Conservation (phyloP, 2,329 filamentous ascomycete genomes). For the Colletotrichum tamarilloi region DNA sequence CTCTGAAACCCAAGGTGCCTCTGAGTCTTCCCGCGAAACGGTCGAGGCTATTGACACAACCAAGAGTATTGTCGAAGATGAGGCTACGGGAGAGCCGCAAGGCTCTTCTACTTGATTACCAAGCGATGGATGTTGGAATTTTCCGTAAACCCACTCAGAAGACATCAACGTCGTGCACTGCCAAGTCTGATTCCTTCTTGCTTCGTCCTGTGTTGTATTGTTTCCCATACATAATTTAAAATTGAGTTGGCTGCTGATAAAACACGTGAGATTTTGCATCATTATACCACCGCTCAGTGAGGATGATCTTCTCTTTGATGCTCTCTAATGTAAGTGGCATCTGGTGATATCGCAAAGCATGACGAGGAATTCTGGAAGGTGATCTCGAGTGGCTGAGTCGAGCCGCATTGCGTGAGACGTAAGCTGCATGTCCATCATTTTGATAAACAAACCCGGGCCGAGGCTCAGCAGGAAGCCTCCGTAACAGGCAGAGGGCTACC, state of each 20-base stretch:
- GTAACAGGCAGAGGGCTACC: conserved; percentile 33
- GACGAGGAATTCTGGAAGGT: conserved; percentile 38
- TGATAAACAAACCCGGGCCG: background rate
- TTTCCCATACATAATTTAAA: conserved; percentile 29
- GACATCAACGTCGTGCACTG: background rate
- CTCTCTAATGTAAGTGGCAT: conserved; percentile 41
- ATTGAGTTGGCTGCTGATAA: no score
- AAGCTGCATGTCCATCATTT: background rate
- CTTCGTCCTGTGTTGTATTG: conserved; percentile 27
- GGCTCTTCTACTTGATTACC: background rate
- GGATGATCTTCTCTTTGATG: conserved; percentile 22
- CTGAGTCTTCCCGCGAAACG: background rate
- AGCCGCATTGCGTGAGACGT: background rate
- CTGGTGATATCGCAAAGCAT: conserved; percentile 42
- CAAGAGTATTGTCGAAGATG: background rate
- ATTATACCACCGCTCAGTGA: no score
- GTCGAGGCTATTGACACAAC: background rate
- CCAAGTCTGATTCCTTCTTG: no score
- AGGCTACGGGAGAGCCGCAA: background rate
- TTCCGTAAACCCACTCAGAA: background rate
- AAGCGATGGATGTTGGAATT: no score
- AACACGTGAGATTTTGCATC: no score
- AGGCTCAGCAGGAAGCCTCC: conserved; percentile 17
- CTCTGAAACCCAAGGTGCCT: background rate
- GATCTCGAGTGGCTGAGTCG: conserved; percentile 36